phyloP scores from a whole-genome alignment of 495 filamentous ascomycete genomes.

The Penicillium samsonianum region DNA sequence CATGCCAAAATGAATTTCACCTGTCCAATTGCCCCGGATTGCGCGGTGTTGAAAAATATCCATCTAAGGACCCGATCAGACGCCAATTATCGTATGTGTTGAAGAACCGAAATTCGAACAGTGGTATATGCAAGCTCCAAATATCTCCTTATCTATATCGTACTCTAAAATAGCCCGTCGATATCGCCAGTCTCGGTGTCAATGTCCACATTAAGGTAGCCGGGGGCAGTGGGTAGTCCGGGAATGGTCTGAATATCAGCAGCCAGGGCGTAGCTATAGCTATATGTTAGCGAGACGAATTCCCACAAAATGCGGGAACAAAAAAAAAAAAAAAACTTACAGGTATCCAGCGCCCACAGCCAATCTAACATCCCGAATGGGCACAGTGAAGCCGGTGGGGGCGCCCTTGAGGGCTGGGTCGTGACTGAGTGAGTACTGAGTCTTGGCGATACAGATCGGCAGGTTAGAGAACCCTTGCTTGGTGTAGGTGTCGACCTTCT shows the following conservation, averaged over 20 bases:
- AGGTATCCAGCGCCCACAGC: constrained; percentile 92
- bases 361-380: constrained; percentile 90
- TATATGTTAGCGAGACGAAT: constrained; percentile 19
- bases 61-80: constrained; percentile 22
- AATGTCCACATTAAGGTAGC: constrained; percentile 95
- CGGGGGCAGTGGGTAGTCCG: constrained; percentile 90
- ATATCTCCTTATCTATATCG: constrained; percentile 3
- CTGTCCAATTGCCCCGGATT: constrained; percentile 11
- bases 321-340: too few species aligned
- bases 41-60: constrained; percentile 28
- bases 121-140: constrained; percentile 21
- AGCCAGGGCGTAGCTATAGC: constrained; percentile 78
- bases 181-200: constrained; percentile 94
- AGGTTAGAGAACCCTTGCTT: constrained; percentile 89
- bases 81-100: constrained; percentile 28
- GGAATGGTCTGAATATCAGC: constrained; percentile 99
- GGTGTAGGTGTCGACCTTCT: constrained; percentile 93
- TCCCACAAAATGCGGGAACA: constrained; percentile 5
- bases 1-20: constrained; percentile 5
- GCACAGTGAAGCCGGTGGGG: constrained; percentile 93
- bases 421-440: constrained; percentile 94
- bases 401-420: constrained; percentile 93
- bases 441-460: constrained; percentile 97
- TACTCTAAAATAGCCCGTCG: constrained; percentile 81
- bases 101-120: constrained; percentile 17